Base-by-base conservation (phyloP, 495 filamentous ascomycete genomes). In the Hyphodiscus hymeniophilus region DNA sequence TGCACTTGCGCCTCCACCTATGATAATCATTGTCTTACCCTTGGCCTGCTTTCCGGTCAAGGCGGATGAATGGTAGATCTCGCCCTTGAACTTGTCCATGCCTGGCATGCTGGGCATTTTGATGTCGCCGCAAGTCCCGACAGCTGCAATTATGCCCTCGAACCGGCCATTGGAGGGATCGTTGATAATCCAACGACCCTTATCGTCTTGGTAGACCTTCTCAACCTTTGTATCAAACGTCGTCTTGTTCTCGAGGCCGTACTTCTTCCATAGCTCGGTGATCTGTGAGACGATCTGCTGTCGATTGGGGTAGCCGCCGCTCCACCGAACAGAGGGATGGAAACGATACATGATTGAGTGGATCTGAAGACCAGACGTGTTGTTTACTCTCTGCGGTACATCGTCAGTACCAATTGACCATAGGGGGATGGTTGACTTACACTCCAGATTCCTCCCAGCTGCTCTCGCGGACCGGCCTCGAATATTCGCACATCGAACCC, bases 271-370 rank as follows among this genome's bases (percentile, higher is more conserved):
- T 0, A 94, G 62, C 38, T 81, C 61, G 17, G 73, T 68, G 23
- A 92, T 81, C 57, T 87, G 77, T 13, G 72, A 70, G 26, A 87
- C 69, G 52, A 94, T 90, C 52, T 86, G 77, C 47, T 80, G 62
- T 28, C 84, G 79, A 39, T 81, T 73, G 0, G 88, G 88, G 58
- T 94, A 92, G 35, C 84, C 83, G 12, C 66, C 64, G n/a, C 71
- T 65, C 76, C 85, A 92, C 42, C 70, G 67, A 2, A 94, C 76
- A 0, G 83, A 85, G 0, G 87, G 88, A 49, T 89, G 85, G 63
- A 92, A 94, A 24, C 88, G 78, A 63, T 90, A 92, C 87, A 92
- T 90, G 48, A 89, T 65, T 34, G 81, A 85, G 60, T 92, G 84
- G 31, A 92, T 87, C 54, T 92, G 87, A 0, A 92, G 74, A 34